Conservation (phyloP, 1,284 basidiomycete species). For the Irpex rosettiformis region DNA sequence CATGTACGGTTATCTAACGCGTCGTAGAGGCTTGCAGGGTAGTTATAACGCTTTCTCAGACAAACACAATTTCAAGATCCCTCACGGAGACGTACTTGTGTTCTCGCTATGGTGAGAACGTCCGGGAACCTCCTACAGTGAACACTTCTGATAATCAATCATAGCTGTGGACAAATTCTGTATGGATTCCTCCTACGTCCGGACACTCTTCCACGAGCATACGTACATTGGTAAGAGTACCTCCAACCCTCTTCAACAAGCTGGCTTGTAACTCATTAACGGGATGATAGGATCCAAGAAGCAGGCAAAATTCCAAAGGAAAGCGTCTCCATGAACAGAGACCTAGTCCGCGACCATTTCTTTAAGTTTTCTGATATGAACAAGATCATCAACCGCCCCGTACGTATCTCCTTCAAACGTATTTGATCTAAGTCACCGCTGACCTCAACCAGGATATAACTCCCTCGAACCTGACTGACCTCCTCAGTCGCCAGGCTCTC, state of each 20-base stretch:
- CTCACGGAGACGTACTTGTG: slow-evolving; percentile 81
- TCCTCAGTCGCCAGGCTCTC: slow-evolving; percentile 33
- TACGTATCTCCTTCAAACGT: slow-evolving; percentile 26
- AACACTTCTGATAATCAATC: neutral
- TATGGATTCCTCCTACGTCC: slow-evolving; percentile 81
- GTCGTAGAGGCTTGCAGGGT: slow-evolving; percentile 74
- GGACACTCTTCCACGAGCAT: slow-evolving; percentile 79
- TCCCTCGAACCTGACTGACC: slow-evolving; percentile 35
- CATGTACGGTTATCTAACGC: neutral
- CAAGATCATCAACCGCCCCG: slow-evolving; percentile 45
- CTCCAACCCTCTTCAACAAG: neutral
- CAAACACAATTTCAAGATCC: slow-evolving; percentile 68
- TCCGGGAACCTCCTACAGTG: neutral
- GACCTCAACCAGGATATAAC: slow-evolving; percentile 35
- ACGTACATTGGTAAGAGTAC: slow-evolving; percentile 62
- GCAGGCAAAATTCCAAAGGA: slow-evolving; percentile 66
- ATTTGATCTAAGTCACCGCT: slow-evolving; percentile 16
- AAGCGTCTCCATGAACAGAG: slow-evolving; percentile 60
- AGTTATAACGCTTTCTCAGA: slow-evolving; percentile 74
- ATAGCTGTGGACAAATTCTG: slow-evolving; percentile 86
- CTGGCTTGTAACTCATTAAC: neutral
- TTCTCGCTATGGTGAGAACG: slow-evolving; percentile 71
- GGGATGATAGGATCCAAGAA: slow-evolving; percentile 45
- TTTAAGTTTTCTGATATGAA: slow-evolving; percentile 60
- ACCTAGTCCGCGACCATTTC: slow-evolving; percentile 53